Evolutionary conservation across 768 basidiomycete genomes (phyloP).

Genomic region (Serpula lacrymans): DNA sequence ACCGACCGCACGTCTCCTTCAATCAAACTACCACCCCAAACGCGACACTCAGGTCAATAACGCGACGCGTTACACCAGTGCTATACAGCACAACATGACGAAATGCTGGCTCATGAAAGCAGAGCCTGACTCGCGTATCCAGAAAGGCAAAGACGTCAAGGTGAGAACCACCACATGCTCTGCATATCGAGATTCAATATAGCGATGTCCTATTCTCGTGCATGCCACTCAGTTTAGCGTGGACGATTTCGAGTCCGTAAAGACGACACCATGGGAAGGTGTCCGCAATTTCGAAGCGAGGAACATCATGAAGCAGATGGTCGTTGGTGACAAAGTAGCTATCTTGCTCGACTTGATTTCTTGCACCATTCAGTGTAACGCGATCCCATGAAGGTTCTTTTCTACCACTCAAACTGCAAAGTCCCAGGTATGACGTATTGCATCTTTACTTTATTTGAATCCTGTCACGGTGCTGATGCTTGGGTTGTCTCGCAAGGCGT

Average conservation of each 20-base stretch:
- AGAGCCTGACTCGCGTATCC: slow-evolving; percentile 78
- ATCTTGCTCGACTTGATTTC: neutral
- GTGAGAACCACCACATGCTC: slow-evolving; percentile 28
- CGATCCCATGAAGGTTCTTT: slow-evolving; percentile 54
- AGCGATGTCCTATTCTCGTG: slow-evolving; percentile 3
- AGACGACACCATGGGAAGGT: slow-evolving; percentile 82
- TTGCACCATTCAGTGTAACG: slow-evolving; percentile 1
- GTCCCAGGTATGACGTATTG: slow-evolving; percentile 52
- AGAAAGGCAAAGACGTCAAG: slow-evolving; percentile 88
- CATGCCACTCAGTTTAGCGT: slow-evolving; percentile 65
- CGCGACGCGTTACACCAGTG: neutral
- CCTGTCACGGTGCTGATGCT: slow-evolving; percentile 7
- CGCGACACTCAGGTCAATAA: neutral
- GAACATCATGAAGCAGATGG: slow-evolving; percentile 83
- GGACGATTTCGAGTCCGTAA: slow-evolving; percentile 74
- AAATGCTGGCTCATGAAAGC: slow-evolving; percentile 78
- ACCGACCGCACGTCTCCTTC: too few relatives aligned
- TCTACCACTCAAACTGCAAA: slow-evolving; percentile 89
- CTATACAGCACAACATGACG: too few relatives aligned
- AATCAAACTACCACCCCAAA: too few relatives aligned
- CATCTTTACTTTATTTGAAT: neutral
- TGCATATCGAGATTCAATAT: neutral
- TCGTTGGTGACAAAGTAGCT: slow-evolving; percentile 64
- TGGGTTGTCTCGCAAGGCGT: slow-evolving; percentile 47
- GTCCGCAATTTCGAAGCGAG: slow-evolving; percentile 81